Percentiles rank a stretch among this genome's conserved stretches.
phyloP scores from a whole-genome alignment of 228 moss, liverwort and hornwort species.

The Sphagnum magellanicum region DNA sequence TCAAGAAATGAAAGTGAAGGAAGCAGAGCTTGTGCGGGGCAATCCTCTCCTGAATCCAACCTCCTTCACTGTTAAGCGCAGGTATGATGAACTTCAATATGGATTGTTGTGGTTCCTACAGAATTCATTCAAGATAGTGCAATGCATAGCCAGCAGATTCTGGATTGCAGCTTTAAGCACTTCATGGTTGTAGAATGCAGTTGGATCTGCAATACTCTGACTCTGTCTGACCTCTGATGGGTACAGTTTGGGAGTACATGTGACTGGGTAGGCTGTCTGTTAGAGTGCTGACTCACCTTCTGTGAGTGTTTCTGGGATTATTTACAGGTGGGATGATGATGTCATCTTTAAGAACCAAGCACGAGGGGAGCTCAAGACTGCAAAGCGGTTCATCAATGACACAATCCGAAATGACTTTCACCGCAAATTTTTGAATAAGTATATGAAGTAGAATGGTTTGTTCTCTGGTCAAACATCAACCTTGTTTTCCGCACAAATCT shows the following conservation, averaged over 20 bases:
- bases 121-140: too few relatives aligned
- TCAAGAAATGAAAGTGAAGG: slow-evolving; percentile 86
- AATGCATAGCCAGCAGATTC: too few relatives aligned
- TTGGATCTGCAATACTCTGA: not conserved
- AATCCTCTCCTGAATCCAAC: slow-evolving; percentile 88
- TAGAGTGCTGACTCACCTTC: too few relatives aligned
- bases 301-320: too few relatives aligned
- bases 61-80: slow-evolving; percentile 94
- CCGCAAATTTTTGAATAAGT: slow-evolving; percentile 95
- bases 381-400: slow-evolving; percentile 95
- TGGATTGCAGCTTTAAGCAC: not conserved
- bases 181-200: not conserved
- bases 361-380: slow-evolving; percentile 78
- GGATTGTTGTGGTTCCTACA: too few relatives aligned
- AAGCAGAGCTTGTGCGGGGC: slow-evolving; percentile 87
- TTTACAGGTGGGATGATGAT: slow-evolving; percentile 91
- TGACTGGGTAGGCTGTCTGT: too few relatives aligned
- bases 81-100: slow-evolving; percentile 21
- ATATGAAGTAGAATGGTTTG: slow-evolving; percentile 42
- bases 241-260: too few relatives aligned
- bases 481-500: not conserved
- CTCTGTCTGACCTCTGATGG: not conserved
- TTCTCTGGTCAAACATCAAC: not conserved
- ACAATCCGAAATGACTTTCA: slow-evolving; percentile 98
- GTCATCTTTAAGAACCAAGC: slow-evolving; percentile 98